Base-by-base conservation (phyloP, 805 yeast species). In the Lipomyces kockii region DNA sequence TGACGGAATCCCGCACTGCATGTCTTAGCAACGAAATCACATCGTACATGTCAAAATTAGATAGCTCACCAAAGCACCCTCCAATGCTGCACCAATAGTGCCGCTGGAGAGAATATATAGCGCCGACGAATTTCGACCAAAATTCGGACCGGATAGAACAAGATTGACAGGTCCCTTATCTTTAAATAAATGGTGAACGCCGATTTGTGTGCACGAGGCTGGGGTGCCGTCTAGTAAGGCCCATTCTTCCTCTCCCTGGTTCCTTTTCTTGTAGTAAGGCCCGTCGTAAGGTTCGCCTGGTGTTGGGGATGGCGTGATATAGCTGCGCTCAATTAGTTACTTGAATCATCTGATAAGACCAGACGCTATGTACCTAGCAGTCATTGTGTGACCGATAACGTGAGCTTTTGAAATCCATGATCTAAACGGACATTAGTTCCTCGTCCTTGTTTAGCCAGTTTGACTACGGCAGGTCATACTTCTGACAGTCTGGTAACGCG, bases 341-440 rank as follows among this genome's bases (percentile, higher is more conserved):
- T 12, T 25, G n/a, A 49, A 49, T 22, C 3, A n/a, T 7, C 22
- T 22, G 9, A 43, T 8, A 17, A 43, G 49, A 39, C 5, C 6
- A 29, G 14, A 43, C 5, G 25, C 20, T 12, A 52, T 58, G 20
- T 53, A 71, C 66, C 64, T 66, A 3, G 97, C 73, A 80, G 82
- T 77, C 77, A 91, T 22, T 82, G 80, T 76, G 83, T 86, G 66
- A 83, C 87, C 79, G 71, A 81, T 65, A 60, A 95, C 87, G 80
- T 93, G 98, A 5, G 99, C 98, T 78, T 95, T 95, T 49, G 97
- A 97, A 65, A 92, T 94, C 99, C 99, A 95, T 14, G 98, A 93
- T 73, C 95, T 82, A 74, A 14, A 52, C 1, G 35, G 17, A 39
- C 11, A 49, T 65, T 53, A 57, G 52, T 37, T 7, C 22, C 52